phyloP scores from a whole-genome alignment of 2,329 filamentous ascomycete species.

The Eurotiales sp. region DNA sequence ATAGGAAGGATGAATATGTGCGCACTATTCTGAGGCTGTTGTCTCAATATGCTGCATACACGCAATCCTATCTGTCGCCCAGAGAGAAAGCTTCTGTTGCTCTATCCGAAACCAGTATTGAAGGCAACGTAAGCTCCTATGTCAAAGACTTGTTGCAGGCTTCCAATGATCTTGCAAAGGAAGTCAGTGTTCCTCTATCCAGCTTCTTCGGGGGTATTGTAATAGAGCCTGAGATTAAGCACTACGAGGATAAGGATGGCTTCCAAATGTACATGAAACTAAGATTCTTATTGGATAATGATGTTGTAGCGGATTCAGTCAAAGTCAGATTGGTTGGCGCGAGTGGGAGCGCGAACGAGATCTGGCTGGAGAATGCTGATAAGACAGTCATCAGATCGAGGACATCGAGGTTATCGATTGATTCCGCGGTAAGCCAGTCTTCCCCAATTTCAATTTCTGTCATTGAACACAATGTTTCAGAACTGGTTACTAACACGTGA shows the following conservation, averaged over 20 bases:
- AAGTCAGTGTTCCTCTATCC: conserved; percentile 64
- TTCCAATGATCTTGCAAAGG: conserved; percentile 52
- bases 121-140: conserved; percentile 31
- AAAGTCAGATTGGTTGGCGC: conserved; percentile 61
- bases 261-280: conserved; percentile 68
- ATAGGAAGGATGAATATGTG: conserved; percentile 74
- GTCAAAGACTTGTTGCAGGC: conserved; percentile 44
- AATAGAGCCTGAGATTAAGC: conserved; percentile 64
- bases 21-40: conserved; percentile 67
- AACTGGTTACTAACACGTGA: conserved; percentile 4
- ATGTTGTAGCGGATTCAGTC: conserved; percentile 62
- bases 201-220: conserved; percentile 70
- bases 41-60: conserved; percentile 33
- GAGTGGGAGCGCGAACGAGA: conserved; percentile 52
- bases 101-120: conserved; percentile 27
- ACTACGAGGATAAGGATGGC: conserved; percentile 68
- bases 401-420: conserved; percentile 49
- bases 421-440: conserved; percentile 44
- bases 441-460: conserved; percentile 23
- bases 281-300: conserved; percentile 67
- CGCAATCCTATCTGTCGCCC: conserved; percentile 28
- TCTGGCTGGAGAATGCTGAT: conserved; percentile 57
- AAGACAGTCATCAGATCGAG: conserved; percentile 54
- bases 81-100: conserved; percentile 29
- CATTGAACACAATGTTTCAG: too few species aligned